phyloP scores from a whole-genome alignment of 345 rosid genomes.

The Iberis pinnata region DNA sequence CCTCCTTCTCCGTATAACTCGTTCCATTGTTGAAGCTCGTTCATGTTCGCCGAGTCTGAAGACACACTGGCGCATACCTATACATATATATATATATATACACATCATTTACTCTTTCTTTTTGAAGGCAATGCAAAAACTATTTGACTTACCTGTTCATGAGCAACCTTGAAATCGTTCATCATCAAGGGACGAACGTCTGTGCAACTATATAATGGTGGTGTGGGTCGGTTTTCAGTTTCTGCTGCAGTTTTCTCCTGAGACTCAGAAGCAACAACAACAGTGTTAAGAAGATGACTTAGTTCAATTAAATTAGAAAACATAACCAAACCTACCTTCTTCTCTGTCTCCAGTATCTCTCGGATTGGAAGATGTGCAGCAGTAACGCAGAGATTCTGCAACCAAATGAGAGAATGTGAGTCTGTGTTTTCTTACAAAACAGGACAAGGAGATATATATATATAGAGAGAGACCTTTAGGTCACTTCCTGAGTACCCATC shows the following conservation, averaged over 20 bases:
- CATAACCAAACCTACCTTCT: too few relatives aligned
- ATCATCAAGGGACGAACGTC: conserved; percentile 68
- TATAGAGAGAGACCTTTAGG: conserved; percentile 54
- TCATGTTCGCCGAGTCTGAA: conserved; percentile 85
- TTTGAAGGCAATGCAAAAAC: neutral
- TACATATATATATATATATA: conserved; percentile 8
- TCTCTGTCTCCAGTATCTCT: conserved; percentile 82
- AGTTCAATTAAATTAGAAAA: too few relatives aligned
- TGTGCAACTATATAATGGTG: conserved; percentile 48
- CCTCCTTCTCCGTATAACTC: conserved; percentile 98
- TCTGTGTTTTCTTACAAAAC: neutral
- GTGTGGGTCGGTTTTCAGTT: conserved; percentile 54
- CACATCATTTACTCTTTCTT: neutral
- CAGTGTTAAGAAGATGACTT: too few relatives aligned
- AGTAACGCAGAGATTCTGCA: conserved; percentile 85
- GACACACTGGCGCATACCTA: conserved; percentile 99
- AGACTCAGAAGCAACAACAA: too few relatives aligned
- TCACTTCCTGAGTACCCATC: conserved; percentile 98
- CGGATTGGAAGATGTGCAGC: conserved; percentile 95
- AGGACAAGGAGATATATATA: too few relatives aligned
- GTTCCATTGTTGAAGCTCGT: conserved; percentile 89
- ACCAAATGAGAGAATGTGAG: neutral
- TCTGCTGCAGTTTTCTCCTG: conserved; percentile 65
- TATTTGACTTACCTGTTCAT: conserved; percentile 65
- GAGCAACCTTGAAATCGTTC: conserved; percentile 89